Evolutionary conservation across 2,329 filamentous ascomycete species (phyloP), one percentile per base, ranked within the genome.

Genomic region (Magnaporthiopsis rhizophila): DNA sequence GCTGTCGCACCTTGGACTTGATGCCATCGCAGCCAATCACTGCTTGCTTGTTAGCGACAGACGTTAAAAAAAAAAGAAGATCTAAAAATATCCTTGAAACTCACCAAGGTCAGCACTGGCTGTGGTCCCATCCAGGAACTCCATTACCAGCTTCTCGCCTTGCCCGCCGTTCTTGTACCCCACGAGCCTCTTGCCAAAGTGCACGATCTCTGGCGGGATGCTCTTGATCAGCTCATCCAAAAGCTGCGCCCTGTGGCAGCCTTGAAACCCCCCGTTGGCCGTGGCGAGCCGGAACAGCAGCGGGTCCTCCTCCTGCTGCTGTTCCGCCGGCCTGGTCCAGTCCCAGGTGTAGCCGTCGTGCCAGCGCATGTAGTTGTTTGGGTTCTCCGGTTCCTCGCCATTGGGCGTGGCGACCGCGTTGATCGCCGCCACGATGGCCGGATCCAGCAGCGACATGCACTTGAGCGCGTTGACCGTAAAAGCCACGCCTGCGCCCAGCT

Each of bases 21-120:
- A 88, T 84, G 0, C 86, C 86, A 71, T 88, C 86, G 68, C 83
- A 86, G 1, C 83, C 84, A 57, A 87, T 73, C 0, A 85, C 69
- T 9, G 8, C 71, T 36, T 3, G 34, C 34, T 11, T 36, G 34
- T 36, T 12, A 36, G 34, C 34, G 34, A 36, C 34, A 11, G 34
- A 36, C 11, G 34, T 36, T 36, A 2, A 8, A 36, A 36, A 36
- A 8, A 36, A 36, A 12, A 36, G 12, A 11, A 36, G 12, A 36
- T 12, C 12, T 11, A 11, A 36, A 12, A 36, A 11, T 11, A 36
- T 36, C 34, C 34, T 12, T 12, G 34, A 36, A 45, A 45, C 38
- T 45, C 15, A 45, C 38, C 38, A 6, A 45, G 15, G 3, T 45
- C 38, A 45, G 38, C 38, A 18, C 15, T 21, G 15, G 38, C 38